phyloP scores from a whole-genome alignment of 345 rosid genomes.

The Triadica sebifera region DNA sequence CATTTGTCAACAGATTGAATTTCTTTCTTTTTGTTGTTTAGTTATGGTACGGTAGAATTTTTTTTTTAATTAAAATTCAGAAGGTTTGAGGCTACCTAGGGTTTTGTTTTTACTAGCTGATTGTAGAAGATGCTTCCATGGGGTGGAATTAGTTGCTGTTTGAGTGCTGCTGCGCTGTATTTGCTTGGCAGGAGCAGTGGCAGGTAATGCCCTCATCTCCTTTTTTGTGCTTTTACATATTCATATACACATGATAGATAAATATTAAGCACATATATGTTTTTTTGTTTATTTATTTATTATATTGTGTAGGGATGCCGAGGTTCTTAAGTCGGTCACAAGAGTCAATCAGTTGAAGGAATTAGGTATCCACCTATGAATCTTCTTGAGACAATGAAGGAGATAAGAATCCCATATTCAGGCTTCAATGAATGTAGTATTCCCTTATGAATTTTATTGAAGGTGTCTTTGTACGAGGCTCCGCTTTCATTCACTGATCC shows the following conservation, averaged over 20 bases:
- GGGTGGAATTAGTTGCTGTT: conserved; percentile 87
- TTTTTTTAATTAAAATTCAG: background rate
- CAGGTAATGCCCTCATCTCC: conserved; percentile 41
- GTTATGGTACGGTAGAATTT: background rate
- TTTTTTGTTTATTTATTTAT: background rate
- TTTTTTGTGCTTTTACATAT: background rate
- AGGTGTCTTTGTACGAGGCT: background rate
- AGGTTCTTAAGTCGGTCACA: conserved; percentile 67
- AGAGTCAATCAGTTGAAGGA: conserved; percentile 80
- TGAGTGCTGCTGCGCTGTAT: conserved; percentile 84
- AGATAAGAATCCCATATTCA: background rate
- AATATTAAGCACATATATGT: background rate
- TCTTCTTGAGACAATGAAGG: background rate
- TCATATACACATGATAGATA: background rate
- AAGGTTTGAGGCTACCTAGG: conserved; percentile 12
- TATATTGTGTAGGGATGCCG: conserved; percentile 60
- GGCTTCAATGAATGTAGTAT: background rate
- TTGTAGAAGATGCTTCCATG: conserved; percentile 61
- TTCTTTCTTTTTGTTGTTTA: too few species aligned
- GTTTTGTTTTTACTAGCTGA: background rate
- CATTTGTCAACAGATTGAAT: background rate
- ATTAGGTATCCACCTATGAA: conserved; percentile 47
- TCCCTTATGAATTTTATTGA: background rate
- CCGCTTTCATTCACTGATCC: background rate
- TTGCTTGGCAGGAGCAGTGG: conserved; percentile 92